Base-by-base conservation (phyloP, 2,329 filamentous ascomycete genomes). In the Keithomyces neogunnii region DNA sequence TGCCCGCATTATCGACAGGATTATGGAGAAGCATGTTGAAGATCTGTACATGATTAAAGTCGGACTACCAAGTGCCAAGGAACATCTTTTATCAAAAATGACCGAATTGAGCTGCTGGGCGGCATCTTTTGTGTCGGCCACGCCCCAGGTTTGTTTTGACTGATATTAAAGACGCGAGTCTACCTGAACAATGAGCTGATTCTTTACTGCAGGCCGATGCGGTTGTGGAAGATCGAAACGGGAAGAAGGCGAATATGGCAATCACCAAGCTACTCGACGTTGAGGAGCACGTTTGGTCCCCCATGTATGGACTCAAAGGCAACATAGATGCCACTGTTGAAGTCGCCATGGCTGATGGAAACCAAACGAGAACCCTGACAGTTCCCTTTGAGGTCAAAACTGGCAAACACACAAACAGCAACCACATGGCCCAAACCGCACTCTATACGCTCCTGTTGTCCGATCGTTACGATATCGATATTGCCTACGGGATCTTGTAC, bases 301-400 rank as follows among this genome's bases (percentile, higher is more conserved):
- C 93, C 0, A 92, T 90, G 82, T 99, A 95, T 64, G 93, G 93
- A 0, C 75, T 99, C 13, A 99, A 99, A 67, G 93, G 93, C 32
- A 99, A 97, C 60, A 93, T 99, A 53, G 93, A 99, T 69, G 93
- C 93, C 31, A 97, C 93, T 0, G 88, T 99, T 1, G 89, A 99
- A 70, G 86, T 93, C 13, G 82, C 80, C 0, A 87, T 96, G 74
- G 74, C 81, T 51, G 86, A 95, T 51, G 80, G 82, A 30, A 72
- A 78, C n/a, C 75, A 80, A 32, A 69, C 74, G 45, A 81, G 81
- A 54, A 88, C 80, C 4, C 73, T 97, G 55, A 91, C 91, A 0
- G 88, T 96, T 3, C 93, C 93, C 0, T 89, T 99, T 57, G 93
- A 99, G 65, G 80, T 99, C 60, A 99, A 99, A 69, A 97, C 93